Base-by-base conservation (phyloP, 805 yeast genomes). In the Cyberlindnera americana region DNA sequence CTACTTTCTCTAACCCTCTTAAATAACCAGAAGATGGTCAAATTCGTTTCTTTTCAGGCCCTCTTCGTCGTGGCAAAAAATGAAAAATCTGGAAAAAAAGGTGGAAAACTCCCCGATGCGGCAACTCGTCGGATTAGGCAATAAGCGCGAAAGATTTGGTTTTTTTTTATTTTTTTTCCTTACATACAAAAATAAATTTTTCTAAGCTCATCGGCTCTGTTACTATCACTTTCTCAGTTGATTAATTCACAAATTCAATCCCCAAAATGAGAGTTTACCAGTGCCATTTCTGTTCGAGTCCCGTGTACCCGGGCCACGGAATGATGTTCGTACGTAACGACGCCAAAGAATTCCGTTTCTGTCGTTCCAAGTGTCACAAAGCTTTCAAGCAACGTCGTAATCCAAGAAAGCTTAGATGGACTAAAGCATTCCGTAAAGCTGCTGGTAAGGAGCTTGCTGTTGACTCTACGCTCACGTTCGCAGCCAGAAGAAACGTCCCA, bases 371-470 rank as follows among this genome's bases (percentile, higher is more conserved):
- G 64, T 93, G 99, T 71, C 99, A 93, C 70, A 88, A 90, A 64
- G 83, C 89, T 40, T 93, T 93, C 80, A 93, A 93, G 65, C 95
- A 89, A 72, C 89, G 96, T 74, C 83, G 99, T 68, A 93, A 93
- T 72, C 99, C 99, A 55, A 83, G 99, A 71, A 93, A 93, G 67
- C 80, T 90, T 67, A 85, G 78, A 69, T 93, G 99, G 99, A 93
- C 99, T 41, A 93, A 93, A 66, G 98, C 99, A 1, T 93, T 93
- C 77, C 81, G 99, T 70, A 93, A 93, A 66, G 95, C 98, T 47
- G 98, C 98, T 32, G 99, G 99, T 58, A 93, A 93, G 66, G 99
- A 93, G 64, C 77, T 93, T 73, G 96, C 95, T 18, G 98, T 93
- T 43, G 99, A 93, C 60, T 84, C 96, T 5, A 90, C 99, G 5